Conservation (phyloP, 1,139 yeast genomes). For the Candida sp. region DNA sequence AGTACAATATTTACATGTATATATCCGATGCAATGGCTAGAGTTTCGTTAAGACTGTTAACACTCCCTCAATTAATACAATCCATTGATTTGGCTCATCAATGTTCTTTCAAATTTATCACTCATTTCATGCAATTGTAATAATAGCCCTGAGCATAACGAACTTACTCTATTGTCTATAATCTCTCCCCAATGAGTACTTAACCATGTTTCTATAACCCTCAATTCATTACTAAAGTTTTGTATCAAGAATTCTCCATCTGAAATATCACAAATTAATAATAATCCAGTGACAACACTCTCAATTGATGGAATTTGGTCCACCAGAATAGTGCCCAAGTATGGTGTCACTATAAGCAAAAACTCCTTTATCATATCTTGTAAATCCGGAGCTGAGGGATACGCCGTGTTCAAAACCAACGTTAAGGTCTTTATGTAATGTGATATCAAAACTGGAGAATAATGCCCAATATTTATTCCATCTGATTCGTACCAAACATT, state of each 20-base stretch:
- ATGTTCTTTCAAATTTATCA: slow-evolving; percentile 10
- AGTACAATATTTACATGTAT: too few relatives aligned
- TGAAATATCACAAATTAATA: slow-evolving; percentile 44
- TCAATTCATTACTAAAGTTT: slow-evolving; percentile 25
- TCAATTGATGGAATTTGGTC: slow-evolving; percentile 40
- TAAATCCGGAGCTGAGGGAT: slow-evolving; percentile 49
- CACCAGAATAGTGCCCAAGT: slow-evolving; percentile 15
- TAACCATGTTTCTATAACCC: slow-evolving; percentile 38
- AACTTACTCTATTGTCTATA: slow-evolving; percentile 42
- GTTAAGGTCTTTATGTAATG: slow-evolving; percentile 62
- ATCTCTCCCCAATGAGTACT: slow-evolving; percentile 41
- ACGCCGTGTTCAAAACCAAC: slow-evolving; percentile 53
- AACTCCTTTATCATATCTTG: slow-evolving; percentile 58
- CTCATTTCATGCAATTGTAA: slow-evolving; percentile 30
- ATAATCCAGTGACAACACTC: slow-evolving; percentile 43
- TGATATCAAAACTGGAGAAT: slow-evolving; percentile 50
- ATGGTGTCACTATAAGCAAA: slow-evolving; percentile 33
- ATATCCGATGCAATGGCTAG: too few relatives aligned
- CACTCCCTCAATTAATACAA: slow-evolving; percentile 8
- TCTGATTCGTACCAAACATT: slow-evolving; percentile 50
- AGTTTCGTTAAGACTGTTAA: too few relatives aligned
- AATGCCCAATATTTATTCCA: slow-evolving; percentile 48
- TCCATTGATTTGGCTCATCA: slow-evolving; percentile 15
- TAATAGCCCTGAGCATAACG: slow-evolving; percentile 50
- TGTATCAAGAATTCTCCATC: slow-evolving; percentile 33